Evolutionary conservation across 495 filamentous ascomycete genomes (phyloP).

Genomic region (Annulohypoxylon maeteangense): DNA sequence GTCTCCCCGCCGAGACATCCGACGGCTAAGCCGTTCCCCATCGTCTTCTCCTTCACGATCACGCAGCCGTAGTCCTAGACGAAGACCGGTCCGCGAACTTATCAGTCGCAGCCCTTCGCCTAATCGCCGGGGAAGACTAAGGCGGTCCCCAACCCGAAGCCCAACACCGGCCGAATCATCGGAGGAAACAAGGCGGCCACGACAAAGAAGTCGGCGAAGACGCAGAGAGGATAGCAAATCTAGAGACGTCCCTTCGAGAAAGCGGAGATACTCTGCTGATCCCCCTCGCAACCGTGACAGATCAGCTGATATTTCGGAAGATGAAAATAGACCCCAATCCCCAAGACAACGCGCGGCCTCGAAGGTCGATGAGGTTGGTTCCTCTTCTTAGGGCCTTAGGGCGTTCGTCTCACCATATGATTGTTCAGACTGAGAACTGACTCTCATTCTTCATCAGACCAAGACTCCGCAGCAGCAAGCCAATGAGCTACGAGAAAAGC

Average conservation of each 20-base stretch:
- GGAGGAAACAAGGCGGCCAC: conserved; percentile 46
- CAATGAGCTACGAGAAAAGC: conserved; percentile 70
- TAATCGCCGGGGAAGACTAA: conserved; percentile 50
- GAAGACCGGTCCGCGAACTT: conserved; percentile 54
- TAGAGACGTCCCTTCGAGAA: conserved; percentile 54
- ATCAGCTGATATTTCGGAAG: conserved; percentile 72
- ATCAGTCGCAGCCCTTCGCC: conserved; percentile 56
- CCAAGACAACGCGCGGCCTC: conserved; percentile 46
- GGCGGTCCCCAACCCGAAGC: conserved; percentile 56
- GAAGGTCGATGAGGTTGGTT: conserved; percentile 55
- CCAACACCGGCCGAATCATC: conserved; percentile 52
- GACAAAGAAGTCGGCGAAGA: conserved; percentile 35
- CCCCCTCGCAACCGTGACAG: conserved; percentile 55
- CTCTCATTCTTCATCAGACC: conserved; percentile 48
- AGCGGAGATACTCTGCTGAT: conserved; percentile 51
- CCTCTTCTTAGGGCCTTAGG: conserved; percentile 50
- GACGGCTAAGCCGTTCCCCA: conserved; percentile 54
- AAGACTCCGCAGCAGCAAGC: conserved; percentile 58
- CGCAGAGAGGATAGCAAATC: conserved; percentile 36
- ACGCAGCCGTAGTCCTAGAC: conserved; percentile 51
- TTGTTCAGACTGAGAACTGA: conserved; percentile 41
- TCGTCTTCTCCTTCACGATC: conserved; percentile 59
- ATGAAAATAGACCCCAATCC: conserved; percentile 62
- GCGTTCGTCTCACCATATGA: conserved; percentile 29
- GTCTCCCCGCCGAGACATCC: conserved; percentile 47